phyloP scores from a whole-genome alignment of 768 basidiomycete species.

The Hebeloma cylindrosporum region DNA sequence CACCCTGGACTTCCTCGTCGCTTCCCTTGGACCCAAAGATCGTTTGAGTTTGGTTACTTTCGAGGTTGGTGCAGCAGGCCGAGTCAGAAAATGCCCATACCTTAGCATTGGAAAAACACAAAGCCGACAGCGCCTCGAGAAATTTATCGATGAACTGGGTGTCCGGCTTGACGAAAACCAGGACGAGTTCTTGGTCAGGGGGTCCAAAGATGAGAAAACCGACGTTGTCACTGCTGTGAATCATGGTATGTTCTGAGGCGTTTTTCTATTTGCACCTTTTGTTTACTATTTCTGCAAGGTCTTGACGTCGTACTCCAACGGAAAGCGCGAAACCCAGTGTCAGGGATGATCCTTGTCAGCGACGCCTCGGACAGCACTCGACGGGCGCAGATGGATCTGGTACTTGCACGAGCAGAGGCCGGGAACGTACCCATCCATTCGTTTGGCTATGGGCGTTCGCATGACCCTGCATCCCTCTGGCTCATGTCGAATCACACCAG shows the following conservation, averaged over 20 bases:
- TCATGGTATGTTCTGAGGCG: constrained; percentile 54
- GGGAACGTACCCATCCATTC: constrained; percentile 97
- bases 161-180: constrained; percentile 39
- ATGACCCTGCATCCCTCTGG: constrained; percentile 98
- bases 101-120: constrained; percentile 67
- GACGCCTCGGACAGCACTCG: constrained; percentile 91
- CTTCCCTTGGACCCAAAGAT: constrained; percentile 73
- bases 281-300: constrained; percentile 44
- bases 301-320: constrained; percentile 94
- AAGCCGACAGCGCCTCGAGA: constrained; percentile 67
- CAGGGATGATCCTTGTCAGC: constrained; percentile 91
- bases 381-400: constrained; percentile 97
- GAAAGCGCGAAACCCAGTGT: constrained; percentile 85
- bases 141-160: constrained; percentile 76
- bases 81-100: constrained; percentile 93
- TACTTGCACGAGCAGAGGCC: constrained; percentile 94
- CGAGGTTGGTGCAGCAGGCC: constrained; percentile 80
- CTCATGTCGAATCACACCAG: constrained; percentile 97
- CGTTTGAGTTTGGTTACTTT: constrained; percentile 91
- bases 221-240: constrained; percentile 99
- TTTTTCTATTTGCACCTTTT: not conserved
- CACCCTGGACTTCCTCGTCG: constrained; percentile 83
- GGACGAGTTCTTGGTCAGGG: constrained; percentile 63
- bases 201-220: constrained; percentile 88
- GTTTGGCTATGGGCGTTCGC: constrained; percentile 94